Conservation (phyloP, 352 stramenopile species). For the Phytopythium chamaehyphon region DNA sequence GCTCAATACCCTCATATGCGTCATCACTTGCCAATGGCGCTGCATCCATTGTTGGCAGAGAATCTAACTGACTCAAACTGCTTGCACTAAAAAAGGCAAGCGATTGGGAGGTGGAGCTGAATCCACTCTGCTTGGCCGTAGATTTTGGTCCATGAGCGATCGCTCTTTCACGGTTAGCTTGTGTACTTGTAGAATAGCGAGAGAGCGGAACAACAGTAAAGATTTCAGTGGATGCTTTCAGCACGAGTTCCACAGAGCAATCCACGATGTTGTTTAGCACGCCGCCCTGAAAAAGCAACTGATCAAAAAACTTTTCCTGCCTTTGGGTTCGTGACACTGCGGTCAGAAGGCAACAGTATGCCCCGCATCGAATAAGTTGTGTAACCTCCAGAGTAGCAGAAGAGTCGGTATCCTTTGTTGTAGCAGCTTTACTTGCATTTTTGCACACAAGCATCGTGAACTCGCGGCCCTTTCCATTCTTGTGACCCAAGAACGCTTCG, state of each 20-base stretch:
- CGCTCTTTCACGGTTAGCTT: slow-evolving; percentile 13
- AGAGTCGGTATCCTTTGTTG: slow-evolving; percentile 37
- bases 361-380: slow-evolving; percentile 10
- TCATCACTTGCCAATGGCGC: slow-evolving; percentile 16
- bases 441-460: slow-evolving; percentile 87
- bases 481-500: slow-evolving; percentile 58
- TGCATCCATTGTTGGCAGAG: slow-evolving; percentile 8
- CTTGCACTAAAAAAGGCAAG: slow-evolving; percentile 74
- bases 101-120: slow-evolving; percentile 10
- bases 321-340: slow-evolving; percentile 81
- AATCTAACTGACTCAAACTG: slow-evolving; percentile 57
- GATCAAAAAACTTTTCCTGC: slow-evolving; percentile 84
- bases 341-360: slow-evolving; percentile 72
- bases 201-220: slow-evolving; percentile 58
- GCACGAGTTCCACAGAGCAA: slow-evolving; percentile 25
- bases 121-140: slow-evolving; percentile 13
- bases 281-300: slow-evolving; percentile 75
- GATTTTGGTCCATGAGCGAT: slow-evolving; percentile 20
- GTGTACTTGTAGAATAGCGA: slow-evolving; percentile 31
- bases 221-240: slow-evolving; percentile 45
- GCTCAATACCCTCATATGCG: slow-evolving; percentile 34
- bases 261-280: slow-evolving; percentile 74
- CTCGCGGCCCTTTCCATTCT: slow-evolving; percentile 70
- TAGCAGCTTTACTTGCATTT: slow-evolving; percentile 71
- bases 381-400: slow-evolving; percentile 31